Base-by-base conservation (phyloP, 2,329 filamentous ascomycete species). In the Colletotrichum camelliae region DNA sequence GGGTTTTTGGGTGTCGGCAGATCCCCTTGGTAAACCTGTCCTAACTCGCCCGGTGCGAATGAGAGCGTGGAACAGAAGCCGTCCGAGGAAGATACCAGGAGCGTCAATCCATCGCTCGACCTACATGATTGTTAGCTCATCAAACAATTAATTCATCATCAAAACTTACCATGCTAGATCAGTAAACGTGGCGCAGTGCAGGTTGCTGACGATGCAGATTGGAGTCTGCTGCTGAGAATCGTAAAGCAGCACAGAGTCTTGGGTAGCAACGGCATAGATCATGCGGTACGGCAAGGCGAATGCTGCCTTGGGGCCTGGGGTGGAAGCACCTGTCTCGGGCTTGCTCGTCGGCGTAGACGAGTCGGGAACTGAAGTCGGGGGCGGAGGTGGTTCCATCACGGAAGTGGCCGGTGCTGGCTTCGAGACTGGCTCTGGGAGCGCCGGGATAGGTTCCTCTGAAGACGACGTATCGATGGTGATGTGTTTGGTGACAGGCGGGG, bases 191-290 rank as follows among this genome's bases (percentile, higher is more conserved):
- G 97, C 96, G 84, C 96, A 98, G 84, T 99, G 97, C 78, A 99
- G 86, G 81, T 99, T 99, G 90, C 96, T 98, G 65, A 99, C 96
- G 52, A 98, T 91, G 82, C 96, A 98, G 43, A 99, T 88, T 4
- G 97, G 97, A 9, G 95, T 97, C 81, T 96, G 94, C 82, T 99
- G 97, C 82, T 99, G 97, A 0, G 97, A 99, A 84, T 99, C 97
- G 82, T 99, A 99, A 27, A 99, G 90, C 58, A 98, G 88, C 5
- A 99, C 95, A 0, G 97, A 95, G 85, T 99, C 97, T 82, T 98
- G 96, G 0, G 97, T 99, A 9, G 97, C 97, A 48, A 99, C 96
- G 5, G 96, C 97, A 85, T 98, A 99, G 0, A 99, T 91, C 88
- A 99, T 96, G 31, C 97, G 93, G 84, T 99, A 98, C 1, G 96